phyloP scores from a whole-genome alignment of 495 filamentous ascomycete genomes.

The Cairneyella variabilis region DNA sequence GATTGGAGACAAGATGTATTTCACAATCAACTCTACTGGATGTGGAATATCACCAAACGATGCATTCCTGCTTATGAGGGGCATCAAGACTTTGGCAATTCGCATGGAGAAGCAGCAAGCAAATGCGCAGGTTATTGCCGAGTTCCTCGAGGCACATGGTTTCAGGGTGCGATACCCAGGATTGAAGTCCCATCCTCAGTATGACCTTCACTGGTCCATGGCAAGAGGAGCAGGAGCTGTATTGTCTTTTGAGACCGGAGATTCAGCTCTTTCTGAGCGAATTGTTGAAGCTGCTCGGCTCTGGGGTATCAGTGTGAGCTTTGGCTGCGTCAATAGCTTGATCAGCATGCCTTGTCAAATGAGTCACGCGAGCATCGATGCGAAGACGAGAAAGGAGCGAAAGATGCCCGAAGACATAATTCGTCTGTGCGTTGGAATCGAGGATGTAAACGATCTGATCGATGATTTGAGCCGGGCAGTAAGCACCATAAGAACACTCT shows the following conservation, averaged over 20 bases:
- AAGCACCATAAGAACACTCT: slow-evolving; percentile 36
- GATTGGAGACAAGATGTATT: slow-evolving; percentile 86
- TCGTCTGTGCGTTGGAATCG: slow-evolving; percentile 91
- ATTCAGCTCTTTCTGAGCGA: slow-evolving; percentile 73
- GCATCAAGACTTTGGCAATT: slow-evolving; percentile 92
- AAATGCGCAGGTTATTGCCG: slow-evolving; percentile 85
- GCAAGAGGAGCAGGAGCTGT: slow-evolving; percentile 92
- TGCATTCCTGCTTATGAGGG: slow-evolving; percentile 90
- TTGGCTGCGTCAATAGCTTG: slow-evolving; percentile 95
- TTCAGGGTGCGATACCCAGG: slow-evolving; percentile 96
- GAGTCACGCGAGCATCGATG: slow-evolving; percentile 98
- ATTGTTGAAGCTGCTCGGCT: slow-evolving; percentile 90
- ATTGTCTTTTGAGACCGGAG: slow-evolving; percentile 91
- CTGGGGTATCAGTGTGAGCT: slow-evolving; percentile 94
- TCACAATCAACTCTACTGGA: slow-evolving; percentile 92
- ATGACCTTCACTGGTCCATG: slow-evolving; percentile 92
- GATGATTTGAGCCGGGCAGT: slow-evolving; percentile 89
- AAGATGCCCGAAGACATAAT: slow-evolving; percentile 96
- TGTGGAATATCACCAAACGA: slow-evolving; percentile 94
- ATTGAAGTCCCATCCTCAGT: slow-evolving; percentile 89
- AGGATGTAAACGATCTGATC: slow-evolving; percentile 88
- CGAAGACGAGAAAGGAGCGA: slow-evolving; percentile 83
- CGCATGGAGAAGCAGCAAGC: slow-evolving; percentile 97
- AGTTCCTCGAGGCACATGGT: slow-evolving; percentile 85
- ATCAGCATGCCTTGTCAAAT: slow-evolving; percentile 99